Conservation (phyloP, 140 eudicot species). For the Stevia rebaudiana region DNA sequence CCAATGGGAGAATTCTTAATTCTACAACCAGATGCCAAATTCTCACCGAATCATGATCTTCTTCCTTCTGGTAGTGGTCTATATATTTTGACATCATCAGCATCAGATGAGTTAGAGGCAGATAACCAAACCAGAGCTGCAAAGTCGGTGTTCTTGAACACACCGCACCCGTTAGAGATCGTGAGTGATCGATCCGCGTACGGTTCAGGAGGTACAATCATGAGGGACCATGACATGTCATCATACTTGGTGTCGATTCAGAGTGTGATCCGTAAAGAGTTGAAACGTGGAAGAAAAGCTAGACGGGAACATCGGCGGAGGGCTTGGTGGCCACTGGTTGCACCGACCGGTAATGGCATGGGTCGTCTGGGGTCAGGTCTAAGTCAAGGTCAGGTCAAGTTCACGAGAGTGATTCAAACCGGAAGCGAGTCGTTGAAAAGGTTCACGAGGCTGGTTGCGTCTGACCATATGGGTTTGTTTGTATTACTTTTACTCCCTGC, state of each 20-base stretch:
- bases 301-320: slow-evolving; percentile 44
- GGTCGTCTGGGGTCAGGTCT: slow-evolving; percentile 24
- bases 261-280: slow-evolving; percentile 68
- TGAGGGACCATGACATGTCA: slow-evolving; percentile 74
- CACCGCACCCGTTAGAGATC: slow-evolving; percentile 92
- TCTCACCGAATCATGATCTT: slow-evolving; percentile 76
- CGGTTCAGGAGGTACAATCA: slow-evolving; percentile 65
- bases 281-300: slow-evolving; percentile 46
- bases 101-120: slow-evolving; percentile 33
- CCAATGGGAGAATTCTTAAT: slow-evolving; percentile 93
- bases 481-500: slow-evolving; percentile 71
- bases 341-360: slow-evolving; percentile 23
- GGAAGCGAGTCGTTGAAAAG: slow-evolving; percentile 66
- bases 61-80: slow-evolving; percentile 92
- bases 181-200: slow-evolving; percentile 71
- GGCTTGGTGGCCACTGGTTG: slow-evolving; percentile 78
- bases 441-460: slow-evolving; percentile 66
- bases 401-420: slow-evolving; percentile 40
- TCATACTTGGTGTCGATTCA: slow-evolving; percentile 64
- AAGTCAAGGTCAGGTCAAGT: slow-evolving; percentile 32
- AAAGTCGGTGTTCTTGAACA: slow-evolving; percentile 54
- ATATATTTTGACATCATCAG: slow-evolving; percentile 46
- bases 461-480: slow-evolving; percentile 76
- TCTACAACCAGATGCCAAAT: slow-evolving; percentile 73
- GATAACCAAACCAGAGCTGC: slow-evolving; percentile 71